Percentiles rank a stretch among this genome's conserved stretches.
These are phyloP conservation scores for Cardamine occulta DNA, from an alignment of 345 rosid species.

Conservation along the genomic window DNA sequence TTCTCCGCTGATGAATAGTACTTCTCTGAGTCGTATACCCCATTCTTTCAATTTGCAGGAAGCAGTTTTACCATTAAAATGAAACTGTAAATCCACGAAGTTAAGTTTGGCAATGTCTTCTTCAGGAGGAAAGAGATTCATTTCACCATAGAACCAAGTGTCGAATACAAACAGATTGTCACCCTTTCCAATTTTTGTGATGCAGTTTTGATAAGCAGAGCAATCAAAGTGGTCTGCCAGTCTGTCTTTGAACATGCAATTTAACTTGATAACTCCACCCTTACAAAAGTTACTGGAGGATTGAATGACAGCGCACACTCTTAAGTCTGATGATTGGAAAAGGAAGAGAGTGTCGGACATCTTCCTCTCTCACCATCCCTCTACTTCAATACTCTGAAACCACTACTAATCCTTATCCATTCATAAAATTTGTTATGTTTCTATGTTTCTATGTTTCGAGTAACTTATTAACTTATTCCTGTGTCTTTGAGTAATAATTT, in stretches of 20 bases:
- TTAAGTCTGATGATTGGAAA: not conserved
- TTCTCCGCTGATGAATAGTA: not conserved
- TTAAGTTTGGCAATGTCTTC: not conserved
- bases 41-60: not conserved
- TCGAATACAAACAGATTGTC: not conserved
- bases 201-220: too few relatives aligned
- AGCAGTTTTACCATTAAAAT: too few relatives aligned
- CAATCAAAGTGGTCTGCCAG: not conserved
- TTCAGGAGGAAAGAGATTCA: not conserved
- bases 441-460: slow-evolving; percentile 23
- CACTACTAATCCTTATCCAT: too few relatives aligned
- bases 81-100: not conserved
- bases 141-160: not conserved
- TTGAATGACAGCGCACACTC: not conserved
- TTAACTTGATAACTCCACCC: too few relatives aligned
- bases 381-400: too few relatives aligned
- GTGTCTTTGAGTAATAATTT: slow-evolving; percentile 18
- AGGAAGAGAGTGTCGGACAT: not conserved
- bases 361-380: too few relatives aligned
- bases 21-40: slow-evolving; percentile 1
- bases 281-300: too few relatives aligned
- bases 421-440: slow-evolving; percentile 29
- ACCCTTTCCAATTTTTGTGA: too few relatives aligned
- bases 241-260: not conserved
- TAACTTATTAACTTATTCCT: slow-evolving; percentile 16